Evolutionary conservation across 148 eudicot species (phyloP).

Genomic region (Amaranthus hypochondriacus): DNA sequence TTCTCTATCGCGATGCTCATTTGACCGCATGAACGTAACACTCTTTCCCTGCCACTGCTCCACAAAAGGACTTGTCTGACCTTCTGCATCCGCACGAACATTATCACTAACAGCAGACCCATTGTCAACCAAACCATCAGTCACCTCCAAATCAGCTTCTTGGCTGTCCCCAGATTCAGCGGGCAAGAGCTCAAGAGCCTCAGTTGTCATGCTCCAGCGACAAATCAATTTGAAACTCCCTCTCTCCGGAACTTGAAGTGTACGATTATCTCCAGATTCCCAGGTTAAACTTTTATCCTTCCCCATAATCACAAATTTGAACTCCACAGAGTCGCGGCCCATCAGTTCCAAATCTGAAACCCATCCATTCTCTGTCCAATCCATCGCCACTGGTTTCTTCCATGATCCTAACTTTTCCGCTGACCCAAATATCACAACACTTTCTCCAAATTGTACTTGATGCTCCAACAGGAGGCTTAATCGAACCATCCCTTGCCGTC

Average conservation of each 20-base stretch:
- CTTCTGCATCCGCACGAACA: conserved; percentile 32
- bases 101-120: conserved; percentile 31
- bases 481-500: conserved; percentile 43
- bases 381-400: conserved; percentile 61
- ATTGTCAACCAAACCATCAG: conserved; percentile 31
- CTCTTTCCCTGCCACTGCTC: conserved; percentile 91
- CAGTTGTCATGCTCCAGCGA: conserved; percentile 62
- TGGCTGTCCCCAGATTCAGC: conserved; percentile 31
- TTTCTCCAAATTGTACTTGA: conserved; percentile 89
- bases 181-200: conserved; percentile 45
- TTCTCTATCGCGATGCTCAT: conserved; percentile 65
- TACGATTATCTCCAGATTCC: conserved; percentile 82
- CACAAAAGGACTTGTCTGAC: conserved; percentile 64
- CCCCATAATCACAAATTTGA: conserved; percentile 62
- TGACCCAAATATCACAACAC: conserved; percentile 65
- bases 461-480: conserved; percentile 57
- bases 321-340: conserved; percentile 58
- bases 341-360: conserved; percentile 47
- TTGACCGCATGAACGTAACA: conserved; percentile 74
- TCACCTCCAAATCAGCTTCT: conserved; percentile 9
- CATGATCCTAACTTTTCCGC: conserved; percentile 73
- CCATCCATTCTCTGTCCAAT: conserved; percentile 90
- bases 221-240: conserved; percentile 61
- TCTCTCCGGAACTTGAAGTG: conserved; percentile 44
- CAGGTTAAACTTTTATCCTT: conserved; percentile 54